These are phyloP conservation scores for Candida sp. DNA, from an alignment of 1,139 yeast species.

Conservation along the genomic window DNA sequence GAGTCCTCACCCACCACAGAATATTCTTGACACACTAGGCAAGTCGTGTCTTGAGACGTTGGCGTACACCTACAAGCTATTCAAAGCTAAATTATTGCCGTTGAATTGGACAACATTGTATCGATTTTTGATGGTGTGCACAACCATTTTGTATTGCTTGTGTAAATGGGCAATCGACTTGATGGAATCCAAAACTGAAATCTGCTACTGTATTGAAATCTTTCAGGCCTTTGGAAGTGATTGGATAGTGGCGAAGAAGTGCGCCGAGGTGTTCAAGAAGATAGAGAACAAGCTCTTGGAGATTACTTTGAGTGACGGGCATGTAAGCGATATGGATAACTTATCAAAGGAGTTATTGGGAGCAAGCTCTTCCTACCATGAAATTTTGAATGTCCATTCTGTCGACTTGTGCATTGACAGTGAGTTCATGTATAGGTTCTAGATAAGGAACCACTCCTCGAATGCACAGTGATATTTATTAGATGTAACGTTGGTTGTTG, in stretches of 20 bases:
- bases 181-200: constrained; percentile 45
- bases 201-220: constrained; percentile 48
- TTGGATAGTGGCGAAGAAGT: constrained; percentile 49
- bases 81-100: constrained; percentile 44
- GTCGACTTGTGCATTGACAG: constrained; percentile 33
- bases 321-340: constrained; percentile 38
- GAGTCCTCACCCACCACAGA: constrained; percentile 43
- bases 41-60: constrained; percentile 43
- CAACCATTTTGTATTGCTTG: constrained; percentile 47
- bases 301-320: constrained; percentile 33
- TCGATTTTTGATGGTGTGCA: constrained; percentile 46
- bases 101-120: constrained; percentile 53
- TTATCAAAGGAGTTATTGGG: constrained; percentile 43
- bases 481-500: no score
- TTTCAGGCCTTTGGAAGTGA: constrained; percentile 46
- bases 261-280: constrained; percentile 45
- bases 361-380: constrained; percentile 48
- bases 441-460: no score
- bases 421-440: constrained; percentile 16
- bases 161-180: constrained; percentile 50
- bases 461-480: no score
- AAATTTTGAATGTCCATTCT: constrained; percentile 43
- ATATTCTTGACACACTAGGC: constrained; percentile 38
- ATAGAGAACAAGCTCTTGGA: constrained; percentile 44
- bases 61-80: constrained; percentile 44